Evolutionary conservation across 208 protist genomes (phyloP).

Genomic region (Leishmania tarentolae): DNA sequence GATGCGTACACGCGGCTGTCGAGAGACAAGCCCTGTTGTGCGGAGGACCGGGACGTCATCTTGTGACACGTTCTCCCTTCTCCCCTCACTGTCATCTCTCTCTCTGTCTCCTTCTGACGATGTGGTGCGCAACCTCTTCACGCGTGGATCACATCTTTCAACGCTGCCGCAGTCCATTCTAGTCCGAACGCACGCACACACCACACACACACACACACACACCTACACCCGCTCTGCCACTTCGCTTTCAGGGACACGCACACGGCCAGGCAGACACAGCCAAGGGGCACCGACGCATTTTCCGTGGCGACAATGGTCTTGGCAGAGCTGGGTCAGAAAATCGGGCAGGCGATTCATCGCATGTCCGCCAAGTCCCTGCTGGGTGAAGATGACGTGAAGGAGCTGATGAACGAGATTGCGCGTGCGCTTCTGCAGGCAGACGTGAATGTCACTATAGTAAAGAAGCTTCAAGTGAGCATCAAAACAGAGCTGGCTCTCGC

Average conservation of each 20-base stretch:
- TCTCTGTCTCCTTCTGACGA: not conserved
- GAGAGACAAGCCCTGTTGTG: not conserved
- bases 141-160: not conserved
- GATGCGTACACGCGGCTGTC: not conserved
- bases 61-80: not conserved
- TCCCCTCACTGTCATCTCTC: not conserved
- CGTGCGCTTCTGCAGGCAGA: constrained; percentile 96
- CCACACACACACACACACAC: not conserved
- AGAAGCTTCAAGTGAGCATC: constrained; percentile 93
- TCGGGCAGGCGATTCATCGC: constrained; percentile 92
- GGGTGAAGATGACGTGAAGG: constrained; percentile 94
- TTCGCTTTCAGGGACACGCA: not conserved
- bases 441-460: constrained; percentile 96
- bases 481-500: constrained; percentile 93
- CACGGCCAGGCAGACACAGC: not conserved
- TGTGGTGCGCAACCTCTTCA: not conserved
- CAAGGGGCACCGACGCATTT: not conserved
- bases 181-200: not conserved
- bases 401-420: constrained; percentile 95
- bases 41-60: not conserved
- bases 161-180: not conserved
- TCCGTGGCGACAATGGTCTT: constrained; percentile 81
- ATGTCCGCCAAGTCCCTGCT: constrained; percentile 93
- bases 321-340: constrained; percentile 92
- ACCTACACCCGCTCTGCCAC: not conserved